phyloP scores from a whole-genome alignment of 2,329 filamentous ascomycete species.

The Penicillium sp. region DNA sequence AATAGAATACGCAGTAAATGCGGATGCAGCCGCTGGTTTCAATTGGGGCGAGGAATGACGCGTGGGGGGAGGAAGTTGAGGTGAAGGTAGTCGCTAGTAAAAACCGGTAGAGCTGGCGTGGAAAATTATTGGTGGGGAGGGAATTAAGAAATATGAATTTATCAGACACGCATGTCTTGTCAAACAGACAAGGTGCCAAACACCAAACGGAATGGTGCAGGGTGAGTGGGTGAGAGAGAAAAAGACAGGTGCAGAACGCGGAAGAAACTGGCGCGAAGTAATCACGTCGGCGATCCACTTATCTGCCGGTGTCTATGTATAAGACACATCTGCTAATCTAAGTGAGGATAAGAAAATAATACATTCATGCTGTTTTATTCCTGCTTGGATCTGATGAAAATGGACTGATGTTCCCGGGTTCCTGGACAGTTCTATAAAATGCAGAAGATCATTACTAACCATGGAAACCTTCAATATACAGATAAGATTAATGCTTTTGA shows the following conservation, averaged over 20 bases:
- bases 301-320: neutral
- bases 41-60: neutral
- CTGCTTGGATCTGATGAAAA: neutral
- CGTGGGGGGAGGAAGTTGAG: neutral
- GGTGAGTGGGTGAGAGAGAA: neutral
- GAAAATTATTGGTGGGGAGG: neutral
- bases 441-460: no score
- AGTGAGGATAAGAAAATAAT: neutral
- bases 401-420: neutral
- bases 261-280: constrained; percentile 3
- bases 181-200: neutral
- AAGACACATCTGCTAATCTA: neutral
- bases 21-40: neutral
- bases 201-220: neutral
- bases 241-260: neutral
- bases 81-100: neutral
- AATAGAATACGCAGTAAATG: accelerated
- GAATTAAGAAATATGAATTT: neutral
- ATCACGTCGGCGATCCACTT: constrained; percentile 4
- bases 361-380: neutral
- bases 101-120: neutral
- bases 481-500: neutral
- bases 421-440: neutral
- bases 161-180: neutral
- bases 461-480: neutral